Evolutionary conservation across 192 early-diverging fungal genomes (phyloP), one percentile per base, ranked within the genome.

Genomic region (Linnemannia hyalina): DNA sequence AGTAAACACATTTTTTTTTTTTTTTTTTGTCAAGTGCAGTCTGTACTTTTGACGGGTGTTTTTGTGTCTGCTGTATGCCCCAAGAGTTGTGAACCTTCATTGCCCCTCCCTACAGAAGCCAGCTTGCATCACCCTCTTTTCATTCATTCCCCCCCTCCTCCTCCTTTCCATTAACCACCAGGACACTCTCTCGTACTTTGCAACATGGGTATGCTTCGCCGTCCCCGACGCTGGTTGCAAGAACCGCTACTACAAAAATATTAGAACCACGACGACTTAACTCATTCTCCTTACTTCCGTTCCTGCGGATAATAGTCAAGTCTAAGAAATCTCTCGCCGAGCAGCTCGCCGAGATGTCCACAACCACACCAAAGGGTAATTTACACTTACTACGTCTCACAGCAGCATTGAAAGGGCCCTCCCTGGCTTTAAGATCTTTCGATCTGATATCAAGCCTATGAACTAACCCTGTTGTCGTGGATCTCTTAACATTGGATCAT

Each of bases 361-460:
- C 88, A 4, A 89, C 92, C 72, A 90, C 92, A 40, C 92, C 92
- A 35, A 88, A 82, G 82, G 92, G 92, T 92, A 88, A 75, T 10
- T 32, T 38, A 38, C 65, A 16, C 35, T 36, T 35, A 35, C 36
- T 41, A 29, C 16, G 1, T 18, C 23, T 29, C 7, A 41, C 13
- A 77, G 38, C 16, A 18, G 4, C 18, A 20, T 20, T 49, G 47
- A 20, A 13, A 20, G 40, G 1, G 13, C n/a, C n/a, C n/a, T 40
- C 22, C 10, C 3, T 1, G 35, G 18, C 8, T 72, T 29, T 2
- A 70, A 22, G n/a, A 63, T 73, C 70, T 16, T 65, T 38, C 41
- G 32, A 68, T 57, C 13, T 55, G 3, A 22, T 26, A 0, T 52
- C 26, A 29, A 16, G 22, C n/a, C 22, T 73, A 42, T 77, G 63